Base-by-base conservation (phyloP, 2,329 filamentous ascomycete genomes). In the Tolypocladium paradoxum region DNA sequence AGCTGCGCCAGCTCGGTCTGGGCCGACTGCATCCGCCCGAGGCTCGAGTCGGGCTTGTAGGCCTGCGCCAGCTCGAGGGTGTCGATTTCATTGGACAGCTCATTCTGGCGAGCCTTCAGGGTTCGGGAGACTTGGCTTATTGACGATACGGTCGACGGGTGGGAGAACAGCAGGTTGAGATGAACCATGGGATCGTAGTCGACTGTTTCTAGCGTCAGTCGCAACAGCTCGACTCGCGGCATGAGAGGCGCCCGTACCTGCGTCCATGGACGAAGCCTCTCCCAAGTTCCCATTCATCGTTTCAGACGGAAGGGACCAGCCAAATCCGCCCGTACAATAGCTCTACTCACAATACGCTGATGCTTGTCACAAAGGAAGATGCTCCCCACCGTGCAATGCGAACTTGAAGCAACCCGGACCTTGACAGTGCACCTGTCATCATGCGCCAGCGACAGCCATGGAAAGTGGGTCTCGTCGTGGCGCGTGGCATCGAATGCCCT, bases 151-250 rank as follows among this genome's bases (percentile, higher is more conserved):
- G 90, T 85, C 36, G 90, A 88, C 1, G 92, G 88, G 64, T 95
- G 89, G 50, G 90, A 85, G 76, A 99, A 99, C 63, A 99, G 85
- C 57, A 87, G 78, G 74, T 99, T 97, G 53, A 99, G 80, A 71
- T 99, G 90, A 62, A 89, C 81, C 67, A 97, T 86, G 52, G 93
- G 90, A 68, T 97, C 87, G 73, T 96, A 97, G 70, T 96, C 85
- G 69, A 74, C 78, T 81, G 55, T 54, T 16, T 36, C 50, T 31
- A n/a, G 37, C 54, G 51, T 57, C 58, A 60, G 62, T 59, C 57
- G 59, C 53, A 51, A 37, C 29, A n/a, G 27, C 27, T 40, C 38
- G 31, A n/a, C 20, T 46, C 20, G 5, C 38, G 31, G 24, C 14
- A 14, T n/a, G 11, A n/a, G 7, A n/a, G 45, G 48, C 8, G 3